These are phyloP conservation scores for Solioccasus polychromus DNA, from an alignment of 768 basidiomycete species.

Conservation along the genomic window DNA sequence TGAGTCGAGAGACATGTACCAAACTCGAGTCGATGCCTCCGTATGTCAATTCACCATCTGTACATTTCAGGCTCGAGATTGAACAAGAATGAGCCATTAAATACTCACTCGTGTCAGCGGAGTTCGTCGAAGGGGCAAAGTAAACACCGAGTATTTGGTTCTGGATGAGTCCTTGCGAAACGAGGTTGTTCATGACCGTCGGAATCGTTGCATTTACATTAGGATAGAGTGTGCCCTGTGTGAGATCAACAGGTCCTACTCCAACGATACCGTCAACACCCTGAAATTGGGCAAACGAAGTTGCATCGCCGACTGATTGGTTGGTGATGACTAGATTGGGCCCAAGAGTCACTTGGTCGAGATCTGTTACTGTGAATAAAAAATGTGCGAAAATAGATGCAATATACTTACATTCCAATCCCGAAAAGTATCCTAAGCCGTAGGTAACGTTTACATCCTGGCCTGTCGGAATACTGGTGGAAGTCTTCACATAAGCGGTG, in stretches of 20 bases:
- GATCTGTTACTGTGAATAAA: slow-evolving; percentile 8
- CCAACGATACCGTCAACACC: slow-evolving; percentile 29
- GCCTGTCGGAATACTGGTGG: slow-evolving; percentile 26
- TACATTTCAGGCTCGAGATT: neutral
- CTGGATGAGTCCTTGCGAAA: slow-evolving; percentile 17
- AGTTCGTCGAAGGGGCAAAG: slow-evolving; percentile 20
- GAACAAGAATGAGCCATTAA: too few species aligned
- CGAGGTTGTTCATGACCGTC: slow-evolving; percentile 26
- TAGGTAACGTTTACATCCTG: slow-evolving; percentile 9
- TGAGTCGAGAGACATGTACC: slow-evolving; percentile 3
- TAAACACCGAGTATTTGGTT: slow-evolving; percentile 18
- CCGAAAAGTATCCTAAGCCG: slow-evolving; percentile 19
- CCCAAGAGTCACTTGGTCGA: slow-evolving; percentile 27
- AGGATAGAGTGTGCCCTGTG: slow-evolving; percentile 2
- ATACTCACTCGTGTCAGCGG: slow-evolving; percentile 15
- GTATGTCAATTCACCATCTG: slow-evolving; percentile 28
- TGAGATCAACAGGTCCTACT: slow-evolving; percentile 24
- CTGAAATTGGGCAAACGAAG: slow-evolving; percentile 9
- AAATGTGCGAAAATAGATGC: neutral
- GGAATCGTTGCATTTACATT: slow-evolving; percentile 11
- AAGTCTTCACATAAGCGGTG: slow-evolving; percentile 17
- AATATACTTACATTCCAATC: slow-evolving; percentile 32
- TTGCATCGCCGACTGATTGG: slow-evolving; percentile 30
- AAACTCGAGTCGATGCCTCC: slow-evolving; percentile 19
- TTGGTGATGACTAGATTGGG: slow-evolving; percentile 21